phyloP scores from a whole-genome alignment of 164 flowering plant species.

The Nelumbo lutea region DNA sequence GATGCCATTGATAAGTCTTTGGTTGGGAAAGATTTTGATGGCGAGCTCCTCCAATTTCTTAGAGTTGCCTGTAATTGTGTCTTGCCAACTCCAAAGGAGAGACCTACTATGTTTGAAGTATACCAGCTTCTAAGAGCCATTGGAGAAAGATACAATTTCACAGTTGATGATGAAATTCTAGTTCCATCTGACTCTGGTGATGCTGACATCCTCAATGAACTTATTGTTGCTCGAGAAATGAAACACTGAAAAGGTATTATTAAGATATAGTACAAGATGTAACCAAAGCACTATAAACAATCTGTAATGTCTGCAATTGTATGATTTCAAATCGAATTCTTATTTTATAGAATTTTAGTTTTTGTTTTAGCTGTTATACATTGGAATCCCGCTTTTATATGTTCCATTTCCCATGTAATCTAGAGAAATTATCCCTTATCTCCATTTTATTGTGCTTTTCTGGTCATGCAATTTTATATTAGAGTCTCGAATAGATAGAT shows the following conservation, averaged over 20 bases:
- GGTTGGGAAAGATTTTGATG: conserved; percentile 15
- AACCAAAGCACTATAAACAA: background rate
- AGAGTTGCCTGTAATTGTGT: conserved; percentile 22
- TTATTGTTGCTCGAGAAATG: conserved; percentile 15
- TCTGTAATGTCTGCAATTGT: background rate
- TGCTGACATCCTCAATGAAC: conserved; percentile 14
- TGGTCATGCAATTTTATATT: too few species aligned
- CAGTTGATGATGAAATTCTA: conserved; percentile 16
- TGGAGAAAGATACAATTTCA: conserved; percentile 19
- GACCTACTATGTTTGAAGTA: conserved; percentile 22
- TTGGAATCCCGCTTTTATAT: background rate
- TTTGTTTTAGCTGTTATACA: background rate
- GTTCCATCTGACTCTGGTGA: conserved; percentile 7
- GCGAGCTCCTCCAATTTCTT: conserved; percentile 20
- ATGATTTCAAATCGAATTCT: background rate
- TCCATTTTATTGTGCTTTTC: background rate
- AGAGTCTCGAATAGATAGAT: too few species aligned
- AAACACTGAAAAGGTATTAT: conserved; percentile 9
- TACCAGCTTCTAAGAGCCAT: conserved; percentile 22
- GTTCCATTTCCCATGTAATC: background rate
- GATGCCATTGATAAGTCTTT: conserved; percentile 22
- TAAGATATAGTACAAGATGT: background rate
- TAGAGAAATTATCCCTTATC: background rate
- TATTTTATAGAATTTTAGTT: background rate
- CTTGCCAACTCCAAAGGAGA: conserved; percentile 16